Percentiles rank a stretch among this genome's conserved stretches.
Conservation (phyloP, 306 rosid species). For the Oemleria cerasiformis region DNA sequence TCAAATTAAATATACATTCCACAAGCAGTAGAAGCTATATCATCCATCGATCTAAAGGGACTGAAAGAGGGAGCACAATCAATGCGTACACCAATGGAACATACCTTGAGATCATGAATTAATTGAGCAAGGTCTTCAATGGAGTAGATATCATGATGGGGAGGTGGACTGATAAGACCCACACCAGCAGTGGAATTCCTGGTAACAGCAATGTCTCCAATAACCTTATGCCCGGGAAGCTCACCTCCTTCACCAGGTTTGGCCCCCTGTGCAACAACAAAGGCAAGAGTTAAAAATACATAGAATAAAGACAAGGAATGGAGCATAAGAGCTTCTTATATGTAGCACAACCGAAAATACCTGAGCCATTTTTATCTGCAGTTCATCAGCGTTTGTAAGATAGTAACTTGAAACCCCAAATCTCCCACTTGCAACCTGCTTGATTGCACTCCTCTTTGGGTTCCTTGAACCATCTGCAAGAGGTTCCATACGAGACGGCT, state of each 20-base stretch:
- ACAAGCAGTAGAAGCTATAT: background rate
- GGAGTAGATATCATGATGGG: constrained; percentile 98
- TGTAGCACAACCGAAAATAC: constrained; percentile 33
- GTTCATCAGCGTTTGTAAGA: constrained; percentile 93
- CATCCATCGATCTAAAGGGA: background rate
- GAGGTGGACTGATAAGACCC: constrained; percentile 99
- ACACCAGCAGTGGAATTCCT: constrained; percentile 98
- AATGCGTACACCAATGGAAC: background rate
- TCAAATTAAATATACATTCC: constrained; percentile 8
- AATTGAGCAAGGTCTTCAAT: constrained; percentile 97
- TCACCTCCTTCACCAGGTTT: constrained; percentile 99
- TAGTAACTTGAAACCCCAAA: constrained; percentile 98
- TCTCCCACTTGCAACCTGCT: constrained; percentile 99
- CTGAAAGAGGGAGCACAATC: background rate
- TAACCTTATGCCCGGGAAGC: constrained; percentile 98
- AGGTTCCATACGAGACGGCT: constrained; percentile 96
- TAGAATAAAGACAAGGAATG: background rate
- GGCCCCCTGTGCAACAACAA: constrained; percentile 68
- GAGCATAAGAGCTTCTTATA: constrained; percentile 14
- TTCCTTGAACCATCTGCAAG: constrained; percentile 88
- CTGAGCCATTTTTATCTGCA: constrained; percentile 99
- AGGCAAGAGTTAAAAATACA: no score
- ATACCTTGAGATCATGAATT: constrained; percentile 92
- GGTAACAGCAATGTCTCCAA: constrained; percentile 90
- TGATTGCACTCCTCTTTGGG: constrained; percentile 93